These are phyloP conservation scores for Fusarium xyrophilum DNA, from an alignment of 2,329 filamentous ascomycete genomes.

Conservation along the genomic window DNA sequence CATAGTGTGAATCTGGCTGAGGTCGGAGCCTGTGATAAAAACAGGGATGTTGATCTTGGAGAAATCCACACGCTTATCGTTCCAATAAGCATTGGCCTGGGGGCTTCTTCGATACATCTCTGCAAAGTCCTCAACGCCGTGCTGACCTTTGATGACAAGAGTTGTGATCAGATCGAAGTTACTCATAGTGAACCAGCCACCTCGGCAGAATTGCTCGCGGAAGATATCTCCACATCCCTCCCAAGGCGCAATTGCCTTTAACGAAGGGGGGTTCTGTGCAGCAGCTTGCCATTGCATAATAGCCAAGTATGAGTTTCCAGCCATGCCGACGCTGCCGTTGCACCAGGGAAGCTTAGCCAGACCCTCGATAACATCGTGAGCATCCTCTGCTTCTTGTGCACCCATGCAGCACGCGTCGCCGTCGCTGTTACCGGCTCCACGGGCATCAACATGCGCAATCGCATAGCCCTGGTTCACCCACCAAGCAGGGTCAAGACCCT, in stretches of 20 bases:
- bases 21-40: slow-evolving; percentile 31
- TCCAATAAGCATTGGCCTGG: slow-evolving; percentile 2
- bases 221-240: slow-evolving; percentile 22
- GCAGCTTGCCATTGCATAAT: slow-evolving; percentile 36
- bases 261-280: slow-evolving; percentile 22
- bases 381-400: slow-evolving; percentile 34
- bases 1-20: slow-evolving; percentile 38
- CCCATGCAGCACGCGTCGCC: slow-evolving; percentile 25
- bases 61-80: slow-evolving; percentile 20
- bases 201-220: slow-evolving; percentile 13
- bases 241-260: slow-evolving; percentile 27
- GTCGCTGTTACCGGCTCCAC: slow-evolving; percentile 5
- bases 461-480: slow-evolving; percentile 25
- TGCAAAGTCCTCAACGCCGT: slow-evolving; percentile 5
- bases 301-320: slow-evolving; percentile 43
- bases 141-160: slow-evolving; percentile 5
- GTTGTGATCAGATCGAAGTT: slow-evolving; percentile 16
- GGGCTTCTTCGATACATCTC: slow-evolving; percentile 15
- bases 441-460: slow-evolving; percentile 10
- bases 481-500: slow-evolving; percentile 21
- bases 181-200: slow-evolving; percentile 10
- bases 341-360: slow-evolving; percentile 43
- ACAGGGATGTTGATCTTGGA: slow-evolving; percentile 25
- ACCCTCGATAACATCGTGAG: slow-evolving; percentile 35
- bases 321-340: slow-evolving; percentile 44